Percentiles rank a stretch among this genome's conserved stretches.
Conservation (phyloP, 75 land plant species). For the Ceratopteris richardii region DNA sequence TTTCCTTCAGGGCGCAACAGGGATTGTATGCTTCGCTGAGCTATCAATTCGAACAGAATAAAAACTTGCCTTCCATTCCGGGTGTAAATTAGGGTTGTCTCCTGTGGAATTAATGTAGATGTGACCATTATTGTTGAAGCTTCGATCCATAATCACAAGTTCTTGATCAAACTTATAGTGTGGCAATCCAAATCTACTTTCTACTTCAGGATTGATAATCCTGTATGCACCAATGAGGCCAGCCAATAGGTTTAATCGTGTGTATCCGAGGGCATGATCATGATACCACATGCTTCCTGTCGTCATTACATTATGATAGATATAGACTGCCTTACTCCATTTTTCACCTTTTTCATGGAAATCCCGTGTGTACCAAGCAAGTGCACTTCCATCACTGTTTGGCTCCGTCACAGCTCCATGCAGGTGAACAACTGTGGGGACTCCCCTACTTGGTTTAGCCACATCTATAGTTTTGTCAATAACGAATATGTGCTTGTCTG, state of each 20-base stretch:
- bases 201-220: no score
- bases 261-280: slow-evolving; percentile 30
- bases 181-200: no score
- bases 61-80: no score
- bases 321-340: slow-evolving; percentile 12
- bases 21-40: no score
- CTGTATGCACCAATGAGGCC: slow-evolving; percentile 26
- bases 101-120: no score
- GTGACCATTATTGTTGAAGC: no score
- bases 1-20: no score
- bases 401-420: slow-evolving; percentile 24
- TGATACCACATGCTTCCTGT: slow-evolving; percentile 32
- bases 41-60: no score
- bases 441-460: slow-evolving; percentile 20
- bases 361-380: slow-evolving; percentile 26
- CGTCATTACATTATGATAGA: slow-evolving; percentile 20
- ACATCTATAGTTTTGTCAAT: slow-evolving; percentile 14
- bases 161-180: no score
- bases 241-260: slow-evolving; percentile 24
- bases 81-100: no score
- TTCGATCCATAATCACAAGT: no score
- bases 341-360: slow-evolving; percentile 19
- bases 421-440: slow-evolving; percentile 29
- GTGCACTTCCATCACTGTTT: slow-evolving; percentile 18
- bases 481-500: slow-evolving; percentile 12